These are phyloP conservation scores for Strobilomyces echinocephalus DNA, from an alignment of 768 basidiomycete species.

Conservation along the genomic window DNA sequence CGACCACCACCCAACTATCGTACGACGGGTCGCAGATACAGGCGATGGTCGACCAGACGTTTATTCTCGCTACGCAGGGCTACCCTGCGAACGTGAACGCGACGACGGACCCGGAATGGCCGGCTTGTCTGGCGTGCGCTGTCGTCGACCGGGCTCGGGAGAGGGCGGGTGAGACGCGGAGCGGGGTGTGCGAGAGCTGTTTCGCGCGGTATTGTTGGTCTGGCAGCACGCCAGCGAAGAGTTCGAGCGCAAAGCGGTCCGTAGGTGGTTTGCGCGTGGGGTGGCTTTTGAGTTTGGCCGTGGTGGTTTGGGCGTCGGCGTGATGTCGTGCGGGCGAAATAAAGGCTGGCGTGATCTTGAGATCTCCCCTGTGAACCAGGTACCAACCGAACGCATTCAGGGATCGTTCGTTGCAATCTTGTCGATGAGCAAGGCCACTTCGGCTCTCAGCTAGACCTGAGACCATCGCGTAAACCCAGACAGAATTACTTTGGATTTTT, in stretches of 20 bases:
- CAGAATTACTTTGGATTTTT: too few relatives aligned
- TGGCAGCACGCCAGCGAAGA: constrained; percentile 4
- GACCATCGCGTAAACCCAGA: too few relatives aligned
- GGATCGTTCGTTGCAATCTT: too few relatives aligned
- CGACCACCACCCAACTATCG: constrained; percentile 34
- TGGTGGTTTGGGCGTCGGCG: background rate
- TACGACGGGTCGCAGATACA: constrained; percentile 37
- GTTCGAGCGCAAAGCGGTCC: background rate
- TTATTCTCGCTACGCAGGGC: constrained; percentile 42
- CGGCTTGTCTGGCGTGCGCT: constrained; percentile 33
- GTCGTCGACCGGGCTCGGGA: constrained; percentile 44
- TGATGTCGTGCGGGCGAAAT: too few relatives aligned
- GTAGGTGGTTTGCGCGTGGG: background rate
- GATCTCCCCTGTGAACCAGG: too few relatives aligned
- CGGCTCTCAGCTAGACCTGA: too few relatives aligned
- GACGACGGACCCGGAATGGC: constrained; percentile 39
- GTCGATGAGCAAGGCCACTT: too few relatives aligned
- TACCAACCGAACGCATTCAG: too few relatives aligned
- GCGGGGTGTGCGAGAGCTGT: constrained; percentile 30
- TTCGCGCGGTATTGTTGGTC: constrained; percentile 33
- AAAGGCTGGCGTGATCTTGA: too few relatives aligned
- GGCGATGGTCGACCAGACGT: constrained; percentile 44
- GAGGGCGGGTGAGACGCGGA: constrained; percentile 21
- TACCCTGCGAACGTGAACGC: constrained; percentile 24
- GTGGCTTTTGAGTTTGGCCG: constrained; percentile 5